Evolutionary conservation across 805 yeast species (phyloP).

Genomic region (Kazachstania bromeliacearum): DNA sequence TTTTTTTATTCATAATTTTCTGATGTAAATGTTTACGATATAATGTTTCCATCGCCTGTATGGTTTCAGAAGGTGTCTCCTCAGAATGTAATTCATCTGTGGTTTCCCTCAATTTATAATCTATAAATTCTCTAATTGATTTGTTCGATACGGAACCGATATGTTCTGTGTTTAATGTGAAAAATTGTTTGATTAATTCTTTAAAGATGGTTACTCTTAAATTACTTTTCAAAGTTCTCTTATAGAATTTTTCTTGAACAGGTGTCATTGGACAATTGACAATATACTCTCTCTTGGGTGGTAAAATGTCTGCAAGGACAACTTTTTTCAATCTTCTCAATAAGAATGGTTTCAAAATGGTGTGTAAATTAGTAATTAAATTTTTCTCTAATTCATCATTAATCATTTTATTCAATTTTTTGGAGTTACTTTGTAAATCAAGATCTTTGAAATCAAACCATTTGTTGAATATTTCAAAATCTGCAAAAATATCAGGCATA

Average conservation of each 20-base stretch:
- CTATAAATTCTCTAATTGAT: constrained; percentile 36
- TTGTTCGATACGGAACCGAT: constrained; percentile 26
- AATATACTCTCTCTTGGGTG: constrained; percentile 84
- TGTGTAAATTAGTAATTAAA: constrained; percentile 68
- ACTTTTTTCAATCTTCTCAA: constrained; percentile 71
- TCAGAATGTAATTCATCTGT: not conserved
- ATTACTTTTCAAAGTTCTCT: constrained; percentile 36
- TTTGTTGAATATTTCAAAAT: constrained; percentile 77
- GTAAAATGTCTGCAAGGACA: constrained; percentile 56
- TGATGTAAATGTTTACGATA: constrained; percentile 29
- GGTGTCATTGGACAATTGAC: constrained; percentile 61
- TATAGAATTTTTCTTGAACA: constrained; percentile 56
- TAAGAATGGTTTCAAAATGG: constrained; percentile 80
- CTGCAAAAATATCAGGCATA: constrained; percentile 87
- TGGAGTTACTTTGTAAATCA: constrained; percentile 28
- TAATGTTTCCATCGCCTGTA: constrained; percentile 20
- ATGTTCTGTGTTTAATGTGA: constrained; percentile 32
- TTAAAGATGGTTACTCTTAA: constrained; percentile 39
- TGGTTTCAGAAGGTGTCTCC: constrained; percentile 6
- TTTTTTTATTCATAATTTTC: constrained; percentile 41
- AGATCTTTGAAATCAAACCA: constrained; percentile 84
- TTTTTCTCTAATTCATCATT: constrained; percentile 49
- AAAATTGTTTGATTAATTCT: constrained; percentile 43
- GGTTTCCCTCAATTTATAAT: constrained; percentile 24
- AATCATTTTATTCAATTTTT: constrained; percentile 35